These are phyloP conservation scores for Ustilago loliicola DNA, from an alignment of 1,284 basidiomycete species.

Conservation along the genomic window DNA sequence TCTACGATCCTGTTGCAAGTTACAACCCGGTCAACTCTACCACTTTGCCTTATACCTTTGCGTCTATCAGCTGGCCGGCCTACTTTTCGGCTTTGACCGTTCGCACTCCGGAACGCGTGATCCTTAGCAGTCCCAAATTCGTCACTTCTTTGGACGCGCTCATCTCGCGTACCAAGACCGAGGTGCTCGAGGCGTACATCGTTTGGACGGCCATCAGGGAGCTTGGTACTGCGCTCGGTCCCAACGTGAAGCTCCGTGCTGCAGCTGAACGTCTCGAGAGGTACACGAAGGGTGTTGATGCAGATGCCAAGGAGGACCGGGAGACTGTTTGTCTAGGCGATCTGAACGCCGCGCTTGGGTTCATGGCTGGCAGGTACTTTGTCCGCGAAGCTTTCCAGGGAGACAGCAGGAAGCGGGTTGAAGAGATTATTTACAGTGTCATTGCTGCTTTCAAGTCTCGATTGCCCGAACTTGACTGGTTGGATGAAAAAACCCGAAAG, in stretches of 20 bases:
- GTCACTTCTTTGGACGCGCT: constrained; percentile 79
- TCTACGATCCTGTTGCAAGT: constrained; percentile 81
- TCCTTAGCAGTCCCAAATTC: constrained; percentile 88
- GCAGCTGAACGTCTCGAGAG: constrained; percentile 76
- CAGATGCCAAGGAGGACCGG: constrained; percentile 85
- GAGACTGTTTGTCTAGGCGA: constrained; percentile 75
- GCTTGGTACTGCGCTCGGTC: constrained; percentile 59
- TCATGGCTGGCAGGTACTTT: constrained; percentile 77
- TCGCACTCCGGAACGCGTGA: constrained; percentile 72
- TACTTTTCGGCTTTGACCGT: constrained; percentile 89
- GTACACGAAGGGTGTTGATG: constrained; percentile 84
- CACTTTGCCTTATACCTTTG: constrained; percentile 74
- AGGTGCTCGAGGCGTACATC: constrained; percentile 88
- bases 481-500: constrained; percentile 85
- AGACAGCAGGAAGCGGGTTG: constrained; percentile 83
- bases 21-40: constrained; percentile 88
- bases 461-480: constrained; percentile 85
- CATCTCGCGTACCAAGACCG: constrained; percentile 78
- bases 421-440: constrained; percentile 88
- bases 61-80: constrained; percentile 82
- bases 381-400: constrained; percentile 88
- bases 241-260: constrained; percentile 69
- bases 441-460: constrained; percentile 86
- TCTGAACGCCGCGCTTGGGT: constrained; percentile 73
- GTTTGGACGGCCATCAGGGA: constrained; percentile 69